Conservation (phyloP, 805 yeast species). For the Barnettozyma botsteinii region DNA sequence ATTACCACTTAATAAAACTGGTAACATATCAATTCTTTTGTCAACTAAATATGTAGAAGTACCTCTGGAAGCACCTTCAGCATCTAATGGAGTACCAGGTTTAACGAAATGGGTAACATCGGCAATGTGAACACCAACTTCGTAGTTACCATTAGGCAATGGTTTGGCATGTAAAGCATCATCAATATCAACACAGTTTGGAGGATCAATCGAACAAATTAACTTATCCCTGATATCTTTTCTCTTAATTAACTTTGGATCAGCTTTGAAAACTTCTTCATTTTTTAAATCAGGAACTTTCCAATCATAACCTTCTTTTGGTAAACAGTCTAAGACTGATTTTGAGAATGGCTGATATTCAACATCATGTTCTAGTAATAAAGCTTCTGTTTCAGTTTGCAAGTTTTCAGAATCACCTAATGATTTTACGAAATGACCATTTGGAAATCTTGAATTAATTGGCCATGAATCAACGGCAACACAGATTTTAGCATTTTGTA, state of each 20-base stretch:
- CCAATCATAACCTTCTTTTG: slow-evolving; percentile 93
- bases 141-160: slow-evolving; percentile 89
- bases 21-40: slow-evolving; percentile 98
- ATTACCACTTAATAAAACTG: slow-evolving; percentile 90
- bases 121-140: slow-evolving; percentile 98
- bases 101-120: slow-evolving; percentile 97
- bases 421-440: slow-evolving; percentile 89
- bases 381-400: slow-evolving; percentile 94
- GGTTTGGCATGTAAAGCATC: slow-evolving; percentile 88
- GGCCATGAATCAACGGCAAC: slow-evolving; percentile 95
- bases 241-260: slow-evolving; percentile 49
- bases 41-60: slow-evolving; percentile 96
- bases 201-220: slow-evolving; percentile 96
- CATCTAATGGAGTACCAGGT: slow-evolving; percentile 85
- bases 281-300: slow-evolving; percentile 64
- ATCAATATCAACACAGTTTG: slow-evolving; percentile 97
- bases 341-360: slow-evolving; percentile 95
- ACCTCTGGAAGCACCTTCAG: slow-evolving; percentile 95
- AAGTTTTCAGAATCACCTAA: slow-evolving; percentile 88
- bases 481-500: slow-evolving; percentile 86
- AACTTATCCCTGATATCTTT: slow-evolving; percentile 81
- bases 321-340: slow-evolving; percentile 86
- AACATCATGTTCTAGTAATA: slow-evolving; percentile 89
- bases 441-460: slow-evolving; percentile 72
- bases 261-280: slow-evolving; percentile 47